Evolutionary conservation across 805 yeast genomes (phyloP).

Genomic region (Kuraishia capsulata): DNA sequence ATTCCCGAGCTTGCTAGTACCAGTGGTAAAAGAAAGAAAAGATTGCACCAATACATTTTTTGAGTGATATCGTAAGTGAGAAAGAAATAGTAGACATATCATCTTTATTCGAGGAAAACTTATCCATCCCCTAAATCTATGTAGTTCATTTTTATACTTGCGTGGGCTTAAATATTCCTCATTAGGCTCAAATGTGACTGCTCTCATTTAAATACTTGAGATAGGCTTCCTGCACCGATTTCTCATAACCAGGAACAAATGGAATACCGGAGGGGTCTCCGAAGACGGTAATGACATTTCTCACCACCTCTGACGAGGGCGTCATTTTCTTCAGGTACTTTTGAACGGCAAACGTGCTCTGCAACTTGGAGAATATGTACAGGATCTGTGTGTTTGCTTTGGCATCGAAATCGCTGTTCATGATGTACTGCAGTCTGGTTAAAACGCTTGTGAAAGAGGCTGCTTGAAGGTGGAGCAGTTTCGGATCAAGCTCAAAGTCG

Average conservation of each 20-base stretch:
- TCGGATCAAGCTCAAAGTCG: neutral
- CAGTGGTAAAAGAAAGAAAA: no score
- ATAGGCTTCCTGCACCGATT: neutral
- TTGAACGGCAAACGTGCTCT: constrained; percentile 1
- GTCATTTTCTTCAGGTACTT: neutral
- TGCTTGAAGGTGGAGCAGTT: neutral
- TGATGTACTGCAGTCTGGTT: neutral
- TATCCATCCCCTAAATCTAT: no score
- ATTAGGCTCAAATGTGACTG: neutral
- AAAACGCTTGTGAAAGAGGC: constrained; percentile 1
- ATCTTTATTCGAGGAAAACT: no score
- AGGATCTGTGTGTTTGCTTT: neutral
- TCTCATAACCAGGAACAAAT: neutral
- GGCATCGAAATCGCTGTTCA: neutral
- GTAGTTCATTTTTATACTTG: no score
- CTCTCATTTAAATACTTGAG: neutral
- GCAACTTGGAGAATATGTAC: neutral
- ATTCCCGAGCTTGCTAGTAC: no score
- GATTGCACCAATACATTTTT: no score
- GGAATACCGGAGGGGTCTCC: neutral
- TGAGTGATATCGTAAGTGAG: no score
- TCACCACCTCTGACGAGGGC: neutral
- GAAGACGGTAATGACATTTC: neutral
- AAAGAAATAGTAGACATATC: no score
- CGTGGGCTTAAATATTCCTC: no score